Base-by-base conservation (phyloP, 345 rosid species). In the Leavenworthia alabamica region DNA sequence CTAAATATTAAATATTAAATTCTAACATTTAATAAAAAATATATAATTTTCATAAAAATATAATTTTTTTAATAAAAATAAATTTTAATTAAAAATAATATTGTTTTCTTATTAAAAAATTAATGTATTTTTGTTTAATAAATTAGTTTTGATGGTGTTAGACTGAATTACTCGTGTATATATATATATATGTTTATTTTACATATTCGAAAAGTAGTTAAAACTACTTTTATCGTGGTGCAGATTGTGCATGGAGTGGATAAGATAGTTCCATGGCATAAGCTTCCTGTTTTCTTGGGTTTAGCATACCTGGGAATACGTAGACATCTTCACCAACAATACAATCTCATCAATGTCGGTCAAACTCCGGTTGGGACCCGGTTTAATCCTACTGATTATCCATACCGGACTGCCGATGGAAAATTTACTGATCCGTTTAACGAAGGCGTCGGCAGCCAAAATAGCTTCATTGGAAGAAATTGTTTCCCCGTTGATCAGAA, bases 401-500 rank as follows among this genome's bases (percentile, higher is more conserved):
- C 85, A 0, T 81, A 73, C 60, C 68, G 88, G 26, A 83, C 81
- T 11, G 73, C 77, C 10, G 75, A 79, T 2, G 83, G 85, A 4
- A 70, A 55, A 40, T 79, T 62, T 17, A 80, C 66, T 54, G 85
- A 83, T 41, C 83, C 85, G 2, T 80, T 73, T 39, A 75, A 79
- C 46, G 84, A 74, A 62, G 77, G 36, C 60, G 84, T 75, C 0
- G 89, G 86, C 27, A 70, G 82, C 56, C 54, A 74, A 54, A 57
- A 78, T 29, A 77, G 72, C 12, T 81, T 81, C 69, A 75, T 83
- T 53, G 89, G 89, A 40, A 68, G 86, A 62, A 83, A 83, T 35
- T 20, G 82, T 37, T 67, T 59, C 15, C 80, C 81, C 1, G 76
- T 44, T 15, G 61, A 67, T 29, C 75, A 73, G 41, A 66, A 62